Conservation (phyloP, 768 basidiomycete genomes). For the Boletus sp. region DNA sequence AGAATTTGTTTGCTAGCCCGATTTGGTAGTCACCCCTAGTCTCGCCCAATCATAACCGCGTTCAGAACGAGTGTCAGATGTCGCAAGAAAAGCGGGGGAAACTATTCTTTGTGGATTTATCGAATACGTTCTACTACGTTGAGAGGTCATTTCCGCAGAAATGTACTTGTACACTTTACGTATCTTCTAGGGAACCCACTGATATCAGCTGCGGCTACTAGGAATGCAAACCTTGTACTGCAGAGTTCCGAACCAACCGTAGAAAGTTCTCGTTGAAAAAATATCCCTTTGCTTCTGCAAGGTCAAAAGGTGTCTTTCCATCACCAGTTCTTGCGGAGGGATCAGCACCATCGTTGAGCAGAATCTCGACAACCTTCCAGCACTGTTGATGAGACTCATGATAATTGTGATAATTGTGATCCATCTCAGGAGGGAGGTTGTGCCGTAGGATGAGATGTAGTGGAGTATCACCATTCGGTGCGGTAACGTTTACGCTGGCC, state of each 20-base stretch:
- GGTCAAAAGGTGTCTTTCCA: neutral
- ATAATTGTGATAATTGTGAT: too few relatives aligned
- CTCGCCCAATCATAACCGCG: too few relatives aligned
- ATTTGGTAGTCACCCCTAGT: neutral
- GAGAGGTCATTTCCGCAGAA: neutral
- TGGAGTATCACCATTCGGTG: neutral
- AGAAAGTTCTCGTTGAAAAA: constrained; percentile 1
- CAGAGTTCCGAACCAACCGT: neutral
- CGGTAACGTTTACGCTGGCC: neutral
- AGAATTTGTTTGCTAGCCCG: neutral
- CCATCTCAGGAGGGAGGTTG: neutral
- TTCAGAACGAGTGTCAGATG: too few relatives aligned
- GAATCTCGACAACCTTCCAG: neutral
- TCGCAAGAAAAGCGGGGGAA: neutral
- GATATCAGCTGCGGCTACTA: neutral
- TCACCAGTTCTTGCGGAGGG: neutral
- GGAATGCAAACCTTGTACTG: neutral
- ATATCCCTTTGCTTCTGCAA: neutral
- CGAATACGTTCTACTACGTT: too few relatives aligned
- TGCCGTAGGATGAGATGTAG: neutral
- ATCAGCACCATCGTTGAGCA: neutral
- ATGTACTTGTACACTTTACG: neutral
- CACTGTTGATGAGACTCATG: too few relatives aligned
- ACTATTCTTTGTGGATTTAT: too few relatives aligned
- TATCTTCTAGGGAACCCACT: neutral